A percentile compares a stretch with the other conserved stretches of the same genome.
These are phyloP conservation scores for Trichoderma brevicompactum DNA, from an alignment of 2,329 filamentous ascomycete genomes.

Conservation along the genomic window DNA sequence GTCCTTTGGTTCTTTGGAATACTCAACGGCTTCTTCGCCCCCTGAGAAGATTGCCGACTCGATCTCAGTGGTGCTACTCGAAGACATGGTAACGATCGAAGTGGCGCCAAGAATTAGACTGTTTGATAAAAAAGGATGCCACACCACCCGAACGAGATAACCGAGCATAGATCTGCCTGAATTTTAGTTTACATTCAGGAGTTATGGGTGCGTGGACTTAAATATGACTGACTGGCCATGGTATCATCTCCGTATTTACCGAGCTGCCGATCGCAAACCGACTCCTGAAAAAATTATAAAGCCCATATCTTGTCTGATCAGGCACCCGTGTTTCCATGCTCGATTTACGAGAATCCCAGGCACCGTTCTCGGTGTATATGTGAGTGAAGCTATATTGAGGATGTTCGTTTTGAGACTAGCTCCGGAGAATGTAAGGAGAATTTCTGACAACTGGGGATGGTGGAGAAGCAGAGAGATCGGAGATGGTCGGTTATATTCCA, in stretches of 20 bases:
- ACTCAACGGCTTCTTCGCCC: not conserved
- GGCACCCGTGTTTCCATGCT: not conserved
- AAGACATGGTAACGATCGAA: constrained; percentile 6
- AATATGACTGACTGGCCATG: not conserved
- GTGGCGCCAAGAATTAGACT: not conserved
- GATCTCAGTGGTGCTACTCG: constrained; percentile 20
- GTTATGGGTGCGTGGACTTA: not conserved
- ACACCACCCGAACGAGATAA: constrained; percentile 4
- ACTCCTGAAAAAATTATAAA: not conserved
- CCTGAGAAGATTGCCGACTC: constrained; percentile 16
- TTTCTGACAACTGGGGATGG: not conserved
- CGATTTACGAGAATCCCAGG: constrained; percentile 18
- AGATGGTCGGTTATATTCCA: constrained; percentile 16
- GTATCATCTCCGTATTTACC: constrained; percentile 16
- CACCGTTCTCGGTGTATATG: constrained; percentile 3
- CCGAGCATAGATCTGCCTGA: constrained; percentile 7
- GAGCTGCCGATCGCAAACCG: not conserved
- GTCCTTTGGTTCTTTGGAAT: not conserved
- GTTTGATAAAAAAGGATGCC: not conserved
- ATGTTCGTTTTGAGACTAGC: not conserved
- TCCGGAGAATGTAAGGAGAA: constrained; percentile 5
- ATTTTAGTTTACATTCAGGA: not conserved
- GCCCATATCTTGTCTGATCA: not conserved
- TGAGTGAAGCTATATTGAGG: not conserved
- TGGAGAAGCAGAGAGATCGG: constrained; percentile 14